These are phyloP conservation scores for Rhodotorula glutinis DNA, from an alignment of 1,284 basidiomycete genomes.

Conservation along the genomic window DNA sequence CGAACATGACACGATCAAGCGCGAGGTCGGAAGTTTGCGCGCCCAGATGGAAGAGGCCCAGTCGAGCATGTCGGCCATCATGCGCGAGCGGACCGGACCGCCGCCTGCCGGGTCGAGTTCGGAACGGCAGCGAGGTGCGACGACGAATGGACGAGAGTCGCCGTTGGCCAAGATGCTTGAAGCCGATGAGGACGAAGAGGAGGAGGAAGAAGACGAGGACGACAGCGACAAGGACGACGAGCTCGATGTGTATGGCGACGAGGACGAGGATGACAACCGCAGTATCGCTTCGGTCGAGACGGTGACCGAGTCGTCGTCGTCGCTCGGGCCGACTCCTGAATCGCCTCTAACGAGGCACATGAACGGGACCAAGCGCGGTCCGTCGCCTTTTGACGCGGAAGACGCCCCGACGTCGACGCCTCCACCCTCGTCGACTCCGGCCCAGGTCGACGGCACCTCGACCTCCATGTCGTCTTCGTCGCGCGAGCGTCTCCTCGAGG, in stretches of 20 bases:
- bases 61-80: constrained; percentile 39
- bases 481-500: constrained; percentile 47
- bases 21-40: constrained; percentile 62
- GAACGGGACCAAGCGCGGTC: constrained; percentile 48
- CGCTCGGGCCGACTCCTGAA: background rate
- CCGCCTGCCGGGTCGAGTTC: no score
- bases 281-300: constrained; percentile 40
- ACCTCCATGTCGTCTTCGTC: constrained; percentile 32
- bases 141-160: constrained; percentile 29
- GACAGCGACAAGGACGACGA: constrained; percentile 47
- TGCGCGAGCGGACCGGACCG: constrained; percentile 16
- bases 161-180: constrained; percentile 38
- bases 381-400: background rate
- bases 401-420: constrained; percentile 5
- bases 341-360: background rate
- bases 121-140: background rate
- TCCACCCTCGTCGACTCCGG: background rate
- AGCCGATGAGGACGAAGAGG: constrained; percentile 46
- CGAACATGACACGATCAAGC: constrained; percentile 81
- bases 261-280: constrained; percentile 48
- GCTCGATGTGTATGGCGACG: constrained; percentile 39
- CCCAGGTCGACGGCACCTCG: constrained; percentile 29
- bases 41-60: constrained; percentile 46
- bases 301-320: background rate
- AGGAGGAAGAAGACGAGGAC: constrained; percentile 49